These are phyloP conservation scores for Candida nonsorbophila DNA, from an alignment of 805 yeast genomes.

Conservation along the genomic window DNA sequence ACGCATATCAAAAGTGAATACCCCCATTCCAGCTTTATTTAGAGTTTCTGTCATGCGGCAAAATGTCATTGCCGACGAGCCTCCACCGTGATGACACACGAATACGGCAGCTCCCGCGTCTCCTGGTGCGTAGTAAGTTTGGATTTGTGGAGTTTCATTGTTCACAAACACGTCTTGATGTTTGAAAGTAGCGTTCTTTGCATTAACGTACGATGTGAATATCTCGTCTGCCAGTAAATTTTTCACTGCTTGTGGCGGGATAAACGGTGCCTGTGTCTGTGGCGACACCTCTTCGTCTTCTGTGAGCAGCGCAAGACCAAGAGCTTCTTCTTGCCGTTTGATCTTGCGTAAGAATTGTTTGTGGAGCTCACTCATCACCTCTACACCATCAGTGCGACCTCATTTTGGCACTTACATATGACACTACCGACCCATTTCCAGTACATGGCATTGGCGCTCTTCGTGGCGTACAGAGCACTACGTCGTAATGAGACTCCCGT, in stretches of 20 bases:
- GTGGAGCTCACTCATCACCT: constrained; percentile 23
- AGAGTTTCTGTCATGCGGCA: constrained; percentile 41
- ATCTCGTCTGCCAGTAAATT: not conserved
- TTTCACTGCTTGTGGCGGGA: not conserved
- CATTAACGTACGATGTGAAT: constrained; percentile 2
- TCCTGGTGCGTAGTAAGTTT: constrained; percentile 57
- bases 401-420: not conserved
- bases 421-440: constrained; percentile 2
- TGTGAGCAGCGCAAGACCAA: constrained; percentile 14
- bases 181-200: constrained; percentile 1
- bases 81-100: constrained; percentile 92
- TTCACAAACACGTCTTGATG: not conserved
- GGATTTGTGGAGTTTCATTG: no score
- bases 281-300: constrained; percentile 13
- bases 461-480: constrained; percentile 35
- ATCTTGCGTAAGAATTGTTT: constrained; percentile 18
- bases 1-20: constrained; percentile 71
- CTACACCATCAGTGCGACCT: not conserved
- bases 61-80: constrained; percentile 80
- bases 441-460: constrained; percentile 30
- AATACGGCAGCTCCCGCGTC: constrained; percentile 46
- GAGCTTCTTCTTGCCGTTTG: constrained; percentile 17
- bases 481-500: constrained; percentile 37
- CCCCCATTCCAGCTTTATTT: constrained; percentile 33
- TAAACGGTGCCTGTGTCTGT: no score